phyloP scores from a whole-genome alignment of 2,329 filamentous ascomycete species.

The Beauveria pseudobassiana region DNA sequence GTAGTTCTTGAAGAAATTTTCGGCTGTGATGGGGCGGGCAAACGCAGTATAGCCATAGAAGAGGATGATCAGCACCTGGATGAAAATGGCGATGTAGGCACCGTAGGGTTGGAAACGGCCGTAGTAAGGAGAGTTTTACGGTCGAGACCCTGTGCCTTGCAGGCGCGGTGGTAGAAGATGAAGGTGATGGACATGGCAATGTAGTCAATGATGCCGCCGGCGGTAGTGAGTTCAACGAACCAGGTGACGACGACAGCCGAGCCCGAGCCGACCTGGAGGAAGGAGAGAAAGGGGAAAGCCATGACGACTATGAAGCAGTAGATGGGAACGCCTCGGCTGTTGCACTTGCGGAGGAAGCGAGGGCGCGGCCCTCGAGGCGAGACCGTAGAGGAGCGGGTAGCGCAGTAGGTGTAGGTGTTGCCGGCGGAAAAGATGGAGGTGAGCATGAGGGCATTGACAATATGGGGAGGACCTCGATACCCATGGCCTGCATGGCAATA shows the following conservation, averaged over 20 bases:
- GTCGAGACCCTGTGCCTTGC: constrained; percentile 43
- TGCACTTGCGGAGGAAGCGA: constrained; percentile 49
- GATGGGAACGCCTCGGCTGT: constrained; percentile 52
- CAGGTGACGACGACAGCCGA: constrained; percentile 44
- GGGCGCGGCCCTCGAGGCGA: constrained; percentile 44
- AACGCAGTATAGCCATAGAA: constrained; percentile 51
- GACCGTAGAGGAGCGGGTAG: constrained; percentile 43
- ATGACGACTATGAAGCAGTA: constrained; percentile 48
- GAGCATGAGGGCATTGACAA: constrained; percentile 47
- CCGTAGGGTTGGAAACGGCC: constrained; percentile 54
- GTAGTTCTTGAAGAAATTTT: constrained; percentile 46
- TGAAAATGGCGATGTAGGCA: constrained; percentile 36
- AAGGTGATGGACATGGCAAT: constrained; percentile 44
- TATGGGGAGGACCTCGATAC: constrained; percentile 43
- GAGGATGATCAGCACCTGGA: constrained; percentile 36
- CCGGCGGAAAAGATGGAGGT: constrained; percentile 39
- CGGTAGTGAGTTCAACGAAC: constrained; percentile 50
- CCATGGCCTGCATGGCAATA: constrained; percentile 51
- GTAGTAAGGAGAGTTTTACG: constrained; percentile 46
- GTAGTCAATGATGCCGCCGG: constrained; percentile 54
- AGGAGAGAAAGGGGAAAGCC: constrained; percentile 45
- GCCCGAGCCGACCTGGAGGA: constrained; percentile 42
- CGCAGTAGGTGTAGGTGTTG: constrained; percentile 45
- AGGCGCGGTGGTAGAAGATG: constrained; percentile 42
- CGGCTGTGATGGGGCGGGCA: constrained; percentile 36